Evolutionary conservation across 768 basidiomycete genomes (phyloP).

Genomic region (Lanmaoa pseudosensibilis): DNA sequence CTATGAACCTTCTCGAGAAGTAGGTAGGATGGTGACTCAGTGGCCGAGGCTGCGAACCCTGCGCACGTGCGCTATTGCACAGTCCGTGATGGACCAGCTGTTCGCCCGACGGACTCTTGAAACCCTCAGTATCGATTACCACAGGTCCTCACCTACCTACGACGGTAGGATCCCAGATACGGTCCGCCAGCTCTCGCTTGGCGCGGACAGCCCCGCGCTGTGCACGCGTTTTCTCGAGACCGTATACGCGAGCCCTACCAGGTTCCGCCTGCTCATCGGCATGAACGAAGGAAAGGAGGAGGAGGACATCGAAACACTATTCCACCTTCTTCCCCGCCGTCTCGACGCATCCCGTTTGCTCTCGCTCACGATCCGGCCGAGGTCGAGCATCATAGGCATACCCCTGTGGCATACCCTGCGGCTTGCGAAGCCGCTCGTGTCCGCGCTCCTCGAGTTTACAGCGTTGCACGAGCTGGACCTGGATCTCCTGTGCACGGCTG

Average conservation of each 20-base stretch:
- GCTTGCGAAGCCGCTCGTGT: slow-evolving; percentile 3
- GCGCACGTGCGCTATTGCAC: slow-evolving; percentile 12
- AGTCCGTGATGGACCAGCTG: slow-evolving; percentile 15
- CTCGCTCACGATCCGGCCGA: slow-evolving; percentile 5
- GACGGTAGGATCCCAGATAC: slow-evolving; percentile 11
- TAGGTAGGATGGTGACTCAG: slow-evolving; percentile 17
- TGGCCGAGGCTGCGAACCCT: slow-evolving; percentile 15
- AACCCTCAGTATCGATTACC: slow-evolving; percentile 14
- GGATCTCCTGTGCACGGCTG: slow-evolving; percentile 13
- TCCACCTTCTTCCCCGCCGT: slow-evolving; percentile 9
- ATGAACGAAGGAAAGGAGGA: slow-evolving; percentile 4
- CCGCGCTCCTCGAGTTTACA: slow-evolving; percentile 12
- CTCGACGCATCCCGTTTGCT: slow-evolving; percentile 12
- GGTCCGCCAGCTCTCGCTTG: slow-evolving; percentile 15
- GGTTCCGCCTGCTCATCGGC: slow-evolving; percentile 6
- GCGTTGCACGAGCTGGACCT: slow-evolving; percentile 17
- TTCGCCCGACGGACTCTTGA: neutral
- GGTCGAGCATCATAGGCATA: neutral
- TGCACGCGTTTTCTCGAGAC: slow-evolving; percentile 12
- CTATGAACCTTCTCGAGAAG: slow-evolving; percentile 4
- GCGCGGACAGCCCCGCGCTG: neutral
- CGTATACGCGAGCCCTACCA: slow-evolving; percentile 12
- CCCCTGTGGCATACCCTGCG: neutral
- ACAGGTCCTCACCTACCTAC: slow-evolving; percentile 7
- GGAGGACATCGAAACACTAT: neutral